Base-by-base conservation (phyloP, 108 stramenopile genomes). In the Pseudonitzschia multiseries region DNA sequence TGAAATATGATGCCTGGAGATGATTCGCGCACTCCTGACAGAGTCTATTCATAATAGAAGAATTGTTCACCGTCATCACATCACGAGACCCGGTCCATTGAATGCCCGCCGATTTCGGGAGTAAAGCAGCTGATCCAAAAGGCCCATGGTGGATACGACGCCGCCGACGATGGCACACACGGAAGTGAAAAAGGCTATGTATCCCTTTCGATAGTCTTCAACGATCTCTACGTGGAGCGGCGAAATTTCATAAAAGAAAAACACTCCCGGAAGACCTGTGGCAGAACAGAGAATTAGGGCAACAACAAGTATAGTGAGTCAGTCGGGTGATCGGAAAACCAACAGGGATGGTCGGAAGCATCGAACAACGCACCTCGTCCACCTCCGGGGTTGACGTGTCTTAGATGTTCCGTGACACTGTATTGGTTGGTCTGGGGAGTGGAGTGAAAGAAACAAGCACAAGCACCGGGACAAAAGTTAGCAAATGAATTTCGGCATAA, bases 161-260 rank as follows among this genome's bases (percentile, higher is more conserved):
- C 94, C 94, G 20, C 94, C 94, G 3, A 95, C 89, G 27, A 92
- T 85, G 46, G 94, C 94, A 82, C 89, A 90, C 12, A 91, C 91
- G 13, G 89, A 88, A 10, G 94, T 95, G 57, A 93, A 87, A 73
- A 95, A 93, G 18, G 84, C 84, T 8, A 92, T 71, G 81, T 91
- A 92, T 66, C 97, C 96, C 54, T 83, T 74, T 33, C 88, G 81
- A 71, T 87, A 90, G 60, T 94, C 97, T 74, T 97, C 94, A 31
- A 79, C 73, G 68, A 98, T 89, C 53, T 90, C 82, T 12, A 96
- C 96, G 70, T 97, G 96, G 65, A 99, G 67, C 8, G 98, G 92
- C 12, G 87, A 88, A 9, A 98, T 88, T 82, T 99, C 97, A 80
- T 99, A 99, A 71, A 95, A 96, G 83, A 99, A 97, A 74, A 96